A percentile compares a stretch with the other conserved stretches of the same genome.
Conservation (phyloP, 257 asterid species). For the Haberlea rhodopensis region DNA sequence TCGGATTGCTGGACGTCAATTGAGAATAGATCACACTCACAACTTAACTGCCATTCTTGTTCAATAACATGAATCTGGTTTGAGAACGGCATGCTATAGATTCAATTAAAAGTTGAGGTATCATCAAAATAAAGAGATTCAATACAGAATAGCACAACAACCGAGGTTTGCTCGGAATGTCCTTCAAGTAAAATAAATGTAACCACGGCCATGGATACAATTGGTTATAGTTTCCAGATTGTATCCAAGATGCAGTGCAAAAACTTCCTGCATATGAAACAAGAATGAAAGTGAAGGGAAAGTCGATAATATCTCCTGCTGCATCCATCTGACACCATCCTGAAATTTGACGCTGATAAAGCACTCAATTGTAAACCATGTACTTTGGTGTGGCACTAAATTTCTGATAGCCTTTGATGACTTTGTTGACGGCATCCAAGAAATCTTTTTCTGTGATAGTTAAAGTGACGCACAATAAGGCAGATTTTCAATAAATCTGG, state of each 20-base stretch:
- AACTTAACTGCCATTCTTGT: no score
- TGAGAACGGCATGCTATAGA: no score
- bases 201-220: constrained; percentile 8
- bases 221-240: background rate
- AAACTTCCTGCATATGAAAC: background rate
- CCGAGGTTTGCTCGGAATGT: background rate
- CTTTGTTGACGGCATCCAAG: constrained; percentile 91
- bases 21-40: no score
- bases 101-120: background rate
- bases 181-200: constrained; percentile 5
- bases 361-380: constrained; percentile 75
- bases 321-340: background rate
- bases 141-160: constrained; percentile 10
- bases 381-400: constrained; percentile 96
- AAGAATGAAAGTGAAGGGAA: no score
- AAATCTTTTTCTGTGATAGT: constrained; percentile 75
- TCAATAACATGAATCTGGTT: no score
- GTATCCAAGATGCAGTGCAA: background rate
- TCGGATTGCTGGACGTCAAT: no score
- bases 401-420: constrained; percentile 91
- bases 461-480: background rate
- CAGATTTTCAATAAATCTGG: no score
- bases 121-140: background rate
- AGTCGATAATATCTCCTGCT: background rate
- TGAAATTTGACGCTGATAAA: background rate